Base-by-base conservation (phyloP, 192 early-diverging fungal species). In the Paraglomus brasilianum region DNA sequence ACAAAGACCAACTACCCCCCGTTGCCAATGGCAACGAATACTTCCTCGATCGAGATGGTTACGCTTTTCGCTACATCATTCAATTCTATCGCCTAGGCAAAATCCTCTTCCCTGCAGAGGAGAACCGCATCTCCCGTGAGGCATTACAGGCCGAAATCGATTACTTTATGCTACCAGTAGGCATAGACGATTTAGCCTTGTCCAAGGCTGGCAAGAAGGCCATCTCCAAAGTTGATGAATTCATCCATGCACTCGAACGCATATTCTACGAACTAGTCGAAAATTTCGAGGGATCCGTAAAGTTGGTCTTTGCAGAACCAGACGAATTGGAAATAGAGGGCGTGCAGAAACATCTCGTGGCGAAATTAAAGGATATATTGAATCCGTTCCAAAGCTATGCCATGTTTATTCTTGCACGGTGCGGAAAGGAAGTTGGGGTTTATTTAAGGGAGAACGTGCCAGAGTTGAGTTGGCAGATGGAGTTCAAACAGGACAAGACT, bases 41-140 rank as follows among this genome's bases (percentile, higher is more conserved):
- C 36, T 56, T 56, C 6, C 17, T 56, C 17, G 53, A 56, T 22
- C 53, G 53, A 56, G 53, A 56, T 4, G 53, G 53, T 1, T 22
- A 56, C 11, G 53, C 36, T 19, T 56, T 56, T 4, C 11, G 53
- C 11, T 56, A 56, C 21, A 56, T 56, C 21, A 11, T 56, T 19
- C 53, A 56, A 56, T 56, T 56, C 21, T 56, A 56, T 56, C 53
- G 53, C 11, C 17, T 30, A 11, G 53, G 53, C 11, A 56, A 56
- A 56, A 56, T 56, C 11, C 21, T 56, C 11, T 56, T 17, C 4
- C 53, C 53, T 4, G 7, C 17, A 1, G 53, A 56, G 21, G 19
- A 55, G 13, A 58, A 36, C 17, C 13, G 15, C 10, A 56, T 56
- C 11, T 30, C 15, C 53, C 53, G 53, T 10, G 9, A 56, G 21